Evolutionary conservation across 2,329 filamentous ascomycete species (phyloP).

Genomic region (Phymatotrichopsis omnivora): DNA sequence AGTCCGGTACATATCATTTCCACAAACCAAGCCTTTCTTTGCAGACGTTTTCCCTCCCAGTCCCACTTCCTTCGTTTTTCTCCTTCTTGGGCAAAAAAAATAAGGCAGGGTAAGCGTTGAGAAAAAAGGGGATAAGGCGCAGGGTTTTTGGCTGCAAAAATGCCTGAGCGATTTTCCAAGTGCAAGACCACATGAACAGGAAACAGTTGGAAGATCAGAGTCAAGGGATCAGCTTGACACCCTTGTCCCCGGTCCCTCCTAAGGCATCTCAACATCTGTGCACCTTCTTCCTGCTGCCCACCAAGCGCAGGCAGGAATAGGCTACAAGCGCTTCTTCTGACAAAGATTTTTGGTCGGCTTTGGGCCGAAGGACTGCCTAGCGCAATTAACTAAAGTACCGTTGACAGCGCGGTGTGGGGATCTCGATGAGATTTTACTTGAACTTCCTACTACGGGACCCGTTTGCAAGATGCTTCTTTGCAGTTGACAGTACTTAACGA

Average conservation of each 20-base stretch:
- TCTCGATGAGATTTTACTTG: too few relatives aligned
- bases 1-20: background rate
- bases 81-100: too few relatives aligned
- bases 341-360: too few relatives aligned
- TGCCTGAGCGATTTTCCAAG: constrained; percentile 24
- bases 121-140: background rate
- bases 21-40: background rate
- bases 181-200: constrained; percentile 18
- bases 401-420: too few relatives aligned
- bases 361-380: too few relatives aligned
- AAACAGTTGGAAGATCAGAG: constrained; percentile 12
- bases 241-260: constrained; percentile 5
- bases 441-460: too few relatives aligned
- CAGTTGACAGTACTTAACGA: too few relatives aligned
- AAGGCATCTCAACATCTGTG: background rate
- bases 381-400: too few relatives aligned
- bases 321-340: too few relatives aligned
- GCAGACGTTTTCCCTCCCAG: background rate
- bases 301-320: background rate
- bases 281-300: background rate
- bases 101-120: too few relatives aligned
- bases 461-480: too few relatives aligned
- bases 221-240: constrained; percentile 19
- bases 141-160: constrained; percentile 3
- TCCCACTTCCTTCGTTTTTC: background rate